Conservation (phyloP, 192 early-diverging fungal genomes). For the Rhizoclosmatium sp. region DNA sequence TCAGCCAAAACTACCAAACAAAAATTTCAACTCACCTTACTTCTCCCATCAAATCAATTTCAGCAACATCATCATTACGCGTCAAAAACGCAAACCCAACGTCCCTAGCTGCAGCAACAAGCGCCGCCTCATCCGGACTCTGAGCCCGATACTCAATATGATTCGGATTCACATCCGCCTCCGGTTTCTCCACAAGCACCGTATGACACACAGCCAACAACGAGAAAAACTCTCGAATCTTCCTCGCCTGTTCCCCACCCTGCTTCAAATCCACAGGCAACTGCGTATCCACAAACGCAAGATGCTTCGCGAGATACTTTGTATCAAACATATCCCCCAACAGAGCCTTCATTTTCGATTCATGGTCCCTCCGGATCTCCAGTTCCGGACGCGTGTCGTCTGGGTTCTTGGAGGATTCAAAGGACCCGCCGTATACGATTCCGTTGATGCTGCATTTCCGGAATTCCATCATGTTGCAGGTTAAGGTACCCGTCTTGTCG, state of each 20-base stretch:
- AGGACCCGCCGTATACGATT: conserved; percentile 75
- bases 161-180: conserved; percentile 33
- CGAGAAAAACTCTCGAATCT: conserved; percentile 85
- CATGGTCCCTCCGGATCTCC: conserved; percentile 1
- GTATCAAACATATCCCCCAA: conserved; percentile 72
- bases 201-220: conserved; percentile 94
- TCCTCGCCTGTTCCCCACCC: conserved; percentile 58
- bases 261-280: conserved; percentile 78
- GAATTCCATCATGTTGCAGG: conserved; percentile 97
- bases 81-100: conserved; percentile 86
- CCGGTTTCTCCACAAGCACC: conserved; percentile 80
- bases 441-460: conserved; percentile 92
- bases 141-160: conserved; percentile 91
- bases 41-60: conserved; percentile 82
- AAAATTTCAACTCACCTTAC: conserved; percentile 12
- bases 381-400: conserved; percentile 64
- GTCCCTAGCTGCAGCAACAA: conserved; percentile 89
- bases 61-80: conserved; percentile 73
- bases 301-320: conserved; percentile 59
- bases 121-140: conserved; percentile 94
- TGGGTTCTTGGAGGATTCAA: conserved; percentile 55
- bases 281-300: conserved; percentile 87
- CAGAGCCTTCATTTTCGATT: conserved; percentile 54
- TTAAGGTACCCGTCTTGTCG: conserved; percentile 97
- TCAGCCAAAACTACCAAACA: background rate